Evolutionary conservation across 805 yeast genomes (phyloP).

Genomic region (Lipomyces chichibuensis): DNA sequence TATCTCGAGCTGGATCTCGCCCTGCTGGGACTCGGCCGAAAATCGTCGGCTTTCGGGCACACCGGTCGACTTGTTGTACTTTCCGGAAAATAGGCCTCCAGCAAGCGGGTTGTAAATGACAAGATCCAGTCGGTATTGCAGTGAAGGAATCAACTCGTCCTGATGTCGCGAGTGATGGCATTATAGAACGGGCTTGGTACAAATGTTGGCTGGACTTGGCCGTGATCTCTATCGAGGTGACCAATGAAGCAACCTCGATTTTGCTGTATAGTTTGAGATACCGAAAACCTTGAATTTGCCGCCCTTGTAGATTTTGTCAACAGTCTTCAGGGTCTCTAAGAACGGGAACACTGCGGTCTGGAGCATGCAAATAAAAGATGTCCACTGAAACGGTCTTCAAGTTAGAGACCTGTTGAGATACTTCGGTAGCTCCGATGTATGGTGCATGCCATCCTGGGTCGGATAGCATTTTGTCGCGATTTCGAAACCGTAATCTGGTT

Average conservation of each 20-base stretch:
- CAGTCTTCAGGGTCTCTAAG: constrained; percentile 39
- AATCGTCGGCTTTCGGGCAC: constrained; percentile 7
- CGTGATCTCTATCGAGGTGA: constrained; percentile 10
- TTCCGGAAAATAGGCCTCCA: constrained; percentile 28
- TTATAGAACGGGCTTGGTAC: constrained; percentile 41
- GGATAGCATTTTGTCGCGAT: constrained; percentile 38
- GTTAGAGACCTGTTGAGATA: constrained; percentile 12
- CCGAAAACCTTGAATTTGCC: constrained; percentile 41
- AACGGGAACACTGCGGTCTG: constrained; percentile 39
- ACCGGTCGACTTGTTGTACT: constrained; percentile 12
- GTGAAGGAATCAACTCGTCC: constrained; percentile 38
- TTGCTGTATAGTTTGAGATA: constrained; percentile 37
- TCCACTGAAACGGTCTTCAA: constrained; percentile 21
- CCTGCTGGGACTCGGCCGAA: not conserved
- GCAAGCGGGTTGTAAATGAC: constrained; percentile 37
- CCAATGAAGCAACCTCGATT: constrained; percentile 25
- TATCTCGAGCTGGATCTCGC: constrained; percentile 14
- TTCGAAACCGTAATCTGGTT: constrained; percentile 24
- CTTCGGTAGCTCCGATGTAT: constrained; percentile 14
- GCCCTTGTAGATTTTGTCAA: constrained; percentile 37
- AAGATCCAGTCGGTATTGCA: constrained; percentile 36
- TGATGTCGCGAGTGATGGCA: constrained; percentile 37
- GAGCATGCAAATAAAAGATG: constrained; percentile 36
- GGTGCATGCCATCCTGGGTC: constrained; percentile 27
- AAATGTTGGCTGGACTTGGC: constrained; percentile 35